A percentile compares a stretch with the other conserved stretches of the same genome.
Conservation (phyloP, 169 alveolate species). For the Cryptosporidium canis region DNA sequence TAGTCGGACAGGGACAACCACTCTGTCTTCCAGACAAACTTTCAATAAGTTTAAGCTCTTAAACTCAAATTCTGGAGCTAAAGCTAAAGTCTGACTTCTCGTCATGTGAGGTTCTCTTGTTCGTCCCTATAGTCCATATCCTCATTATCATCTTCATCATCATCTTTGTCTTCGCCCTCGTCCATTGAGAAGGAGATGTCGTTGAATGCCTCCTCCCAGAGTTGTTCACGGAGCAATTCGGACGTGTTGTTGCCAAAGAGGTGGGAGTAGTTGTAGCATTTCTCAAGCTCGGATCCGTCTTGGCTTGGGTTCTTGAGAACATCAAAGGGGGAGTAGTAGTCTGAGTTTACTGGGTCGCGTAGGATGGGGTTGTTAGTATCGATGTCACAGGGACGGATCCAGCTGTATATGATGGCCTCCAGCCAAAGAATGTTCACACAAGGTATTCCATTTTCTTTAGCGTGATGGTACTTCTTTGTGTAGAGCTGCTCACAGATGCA, state of each 20-base stretch:
- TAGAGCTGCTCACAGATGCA: conserved; percentile 63
- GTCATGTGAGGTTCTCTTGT: no score
- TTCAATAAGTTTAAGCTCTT: no score
- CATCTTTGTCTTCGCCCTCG: not conserved
- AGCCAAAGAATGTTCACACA: conserved; percentile 52
- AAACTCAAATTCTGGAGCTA: no score
- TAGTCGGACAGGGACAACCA: no score
- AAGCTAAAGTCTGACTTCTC: no score
- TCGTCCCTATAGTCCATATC: no score
- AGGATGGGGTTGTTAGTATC: not conserved
- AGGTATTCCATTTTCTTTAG: conserved; percentile 40
- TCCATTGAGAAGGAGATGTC: conserved; percentile 10
- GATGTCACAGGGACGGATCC: conserved; percentile 26
- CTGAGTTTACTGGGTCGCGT: conserved; percentile 14
- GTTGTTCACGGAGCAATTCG: not conserved
- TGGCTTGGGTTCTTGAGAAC: not conserved
- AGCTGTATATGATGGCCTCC: conserved; percentile 38
- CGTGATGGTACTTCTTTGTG: conserved; percentile 41
- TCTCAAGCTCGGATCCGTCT: not conserved
- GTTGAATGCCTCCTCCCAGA: conserved; percentile 62
- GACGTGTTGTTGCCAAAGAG: not conserved
- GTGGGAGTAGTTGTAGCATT: conserved; percentile 4
- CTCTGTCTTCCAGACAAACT: no score
- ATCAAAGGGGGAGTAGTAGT: conserved; percentile 45
- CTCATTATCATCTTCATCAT: not conserved